Evolutionary conservation across 345 rosid species (phyloP), one percentile per base, ranked within the genome.

Genomic region (Salix viminalis): DNA sequence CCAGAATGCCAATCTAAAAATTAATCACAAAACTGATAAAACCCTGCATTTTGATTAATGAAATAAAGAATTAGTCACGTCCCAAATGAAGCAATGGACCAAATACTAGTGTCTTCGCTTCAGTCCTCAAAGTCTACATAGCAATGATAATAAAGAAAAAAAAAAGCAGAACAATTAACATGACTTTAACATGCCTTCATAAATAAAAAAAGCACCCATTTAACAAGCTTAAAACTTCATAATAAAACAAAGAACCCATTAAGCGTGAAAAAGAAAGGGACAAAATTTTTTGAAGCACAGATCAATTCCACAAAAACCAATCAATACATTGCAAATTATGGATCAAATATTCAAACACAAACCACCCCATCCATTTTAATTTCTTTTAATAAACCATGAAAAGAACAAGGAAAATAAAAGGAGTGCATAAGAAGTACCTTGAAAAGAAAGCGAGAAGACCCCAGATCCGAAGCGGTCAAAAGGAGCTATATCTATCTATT

Each of bases 401-500:
- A 34, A 66, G 7, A 34, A 18, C 12, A 34, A 6, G 34, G 41
- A 14, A 12, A 72, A 24, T 16, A 44, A 75, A n/a, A 0, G 32
- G 21, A 69, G 21, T 26, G 41, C 7, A n/a, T 23, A 69, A 5
- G 11, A 69, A 5, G 3, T 72, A 54, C 76, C 81, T 73, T 78
- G 26, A 30, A 66, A 66, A n/a, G 46, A 6, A 67, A 67, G 67
- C 23, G 70, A 73, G 41, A 42, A 28, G 66, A 72, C 16, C 24
- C 26, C 73, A 72, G 81, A 78, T 78, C 81, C 72, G 37, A n/a
- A 24, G 26, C 28, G 1, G 64, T 58, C 64, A 58, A 58, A 58
- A 58, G 4, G 64, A 11, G 62, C 28, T n/a, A 0, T 58, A 11
- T 10, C 61, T 56, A n/a, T 54, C 4, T 19, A 23, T 58, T 64